Base-by-base conservation (phyloP, 2,329 filamentous ascomycete species). In the Colletotrichum musicola region DNA sequence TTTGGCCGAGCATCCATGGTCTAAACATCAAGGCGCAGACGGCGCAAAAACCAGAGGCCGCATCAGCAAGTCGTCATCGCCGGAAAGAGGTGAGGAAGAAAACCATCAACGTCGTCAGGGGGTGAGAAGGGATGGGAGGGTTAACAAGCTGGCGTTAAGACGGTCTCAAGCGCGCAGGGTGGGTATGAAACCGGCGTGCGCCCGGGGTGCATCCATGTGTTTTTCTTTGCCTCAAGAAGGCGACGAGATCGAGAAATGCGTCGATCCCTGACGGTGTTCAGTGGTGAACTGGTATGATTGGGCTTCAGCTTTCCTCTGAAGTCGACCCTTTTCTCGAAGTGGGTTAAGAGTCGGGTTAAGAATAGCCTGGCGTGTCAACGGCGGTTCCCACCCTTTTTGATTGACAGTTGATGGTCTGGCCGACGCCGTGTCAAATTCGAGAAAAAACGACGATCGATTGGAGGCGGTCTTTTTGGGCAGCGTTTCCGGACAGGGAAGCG, bases 11-110 rank as follows among this genome's bases (percentile, higher is more conserved):
- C 40, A 22, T 56, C 40, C n/a, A 20, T 14, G 42, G 42, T 42
- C 51, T 42, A 20, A 58, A 42, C 53, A 50, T 27, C 16, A 49
- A 40, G 27, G 51, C 42, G 27, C 46, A 40, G 61, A 18, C 44
- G 54, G 22, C 47, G 35, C 35, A 63, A 42, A 6, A 38, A 60
- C n/a, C 10, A 56, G 25, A 47, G 47, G 62, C 47, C 62, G 54
- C 62, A 64, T 64, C 61, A 58, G 61, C 53, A 64, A 59, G 20
- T 64, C 62, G 56, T 65, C 56, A 65, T 61, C 55, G 35, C 47
- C 27, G 22, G 49, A 42, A 64, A 25, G 47, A 42, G 20, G 57
- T 51, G 47, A 57, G 51, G 16, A 42, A 62, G 22, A 27, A 13
- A 46, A 44, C 18, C 59, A 20, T 40, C 44, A 27, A 51, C 35